Base-by-base conservation (phyloP, 1,284 basidiomycete species). In the Ceratobasidium papillatum region DNA sequence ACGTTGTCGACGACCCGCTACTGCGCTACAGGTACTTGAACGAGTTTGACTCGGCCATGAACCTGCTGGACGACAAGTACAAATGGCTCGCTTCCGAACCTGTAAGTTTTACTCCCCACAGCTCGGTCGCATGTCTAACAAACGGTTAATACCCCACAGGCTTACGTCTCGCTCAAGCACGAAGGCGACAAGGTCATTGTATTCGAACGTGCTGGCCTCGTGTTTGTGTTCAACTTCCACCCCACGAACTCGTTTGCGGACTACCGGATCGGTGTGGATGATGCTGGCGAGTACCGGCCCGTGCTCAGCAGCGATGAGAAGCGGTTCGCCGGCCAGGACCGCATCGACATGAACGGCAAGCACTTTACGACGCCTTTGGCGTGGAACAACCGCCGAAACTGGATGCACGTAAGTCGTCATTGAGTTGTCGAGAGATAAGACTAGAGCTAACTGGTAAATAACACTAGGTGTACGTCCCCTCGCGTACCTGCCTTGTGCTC, bases 221-320 rank as follows among this genome's bases (percentile, higher is more conserved):
- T 99, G 54, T 99, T 98, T 84, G 87, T 98, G 78, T 99, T 98
- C 88, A 99, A 99, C 84, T 98, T 99, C 88, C 91, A 98, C 83
- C 90, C 94, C 1, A 90, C 87, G 17, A 84, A 94, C 59, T 96
- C 94, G 74, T 99, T 91, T 84, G 90, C 91, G 54, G 95, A 98
- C 82, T 99, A 98, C 83, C 89, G 96, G 49, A 90, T 99, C 63
- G 97, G 97, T 4, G 90, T 97, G 17, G 92, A 98, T 36, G 87
- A 84, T 72, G 84, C 93, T 12, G 97, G 97, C n/a, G 90, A 95
- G 82, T 99, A 99, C 83, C 86, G 84, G 62, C 87, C 95, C 75
- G 84, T 94, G 22, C 84, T 99, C 63, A 91, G 88, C 78, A 95
- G 90, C 77, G 97, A 99, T 81, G 94, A 96, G 79, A 90, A 90